Evolutionary conservation across 768 basidiomycete genomes (phyloP), one percentile per base, ranked within the genome.

Genomic region (Podaxis sp.): DNA sequence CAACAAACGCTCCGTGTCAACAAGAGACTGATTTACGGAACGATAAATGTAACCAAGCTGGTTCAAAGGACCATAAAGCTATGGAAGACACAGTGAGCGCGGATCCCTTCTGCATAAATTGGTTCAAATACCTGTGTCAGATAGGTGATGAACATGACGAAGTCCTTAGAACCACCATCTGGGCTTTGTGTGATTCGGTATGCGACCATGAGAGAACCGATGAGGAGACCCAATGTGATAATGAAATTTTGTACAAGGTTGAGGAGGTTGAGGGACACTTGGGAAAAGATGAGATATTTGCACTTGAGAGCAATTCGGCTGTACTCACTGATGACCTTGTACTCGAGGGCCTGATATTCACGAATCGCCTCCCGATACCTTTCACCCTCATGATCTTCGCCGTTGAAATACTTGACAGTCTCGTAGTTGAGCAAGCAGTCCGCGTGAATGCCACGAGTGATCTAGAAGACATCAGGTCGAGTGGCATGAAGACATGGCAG

Each of bases 331-430:
- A 89, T 87, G 60, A 93, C 91, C 70, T 80, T 85, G 72, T 85
- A 87, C 68, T 94, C 91, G 52, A 90, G 74, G 8, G 74, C 74
- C 68, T 96, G 94, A 67, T 93, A 95, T 58, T 88, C 81, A 15
- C 79, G 72, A 64, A 96, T 82, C 2, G 93, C 91, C 13, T 87
- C 82, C 11, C 77, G 72, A 69, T 93, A 95, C 33, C 94, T 82
- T 48, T 80, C 79, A 17, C 82, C 82, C 70, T 96, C 94, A 67
- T 93, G 86, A 24, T 84, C 81, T 73, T 96, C 94, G 15, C 92
- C 90, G n/a, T 86, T 87, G 71, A 95, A 95, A 72, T 93, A 93
- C 73, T 93, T 95, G 68, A 94, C 89, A 4, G 92, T 93, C 73
- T 91, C 90, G 64, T 91, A 91, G 70, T 91, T 91, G 56, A 92